Evolutionary conservation across 192 early-diverging fungal species (phyloP), one percentile per base, ranked within the genome.

Genomic region (Coemansia sp.): DNA sequence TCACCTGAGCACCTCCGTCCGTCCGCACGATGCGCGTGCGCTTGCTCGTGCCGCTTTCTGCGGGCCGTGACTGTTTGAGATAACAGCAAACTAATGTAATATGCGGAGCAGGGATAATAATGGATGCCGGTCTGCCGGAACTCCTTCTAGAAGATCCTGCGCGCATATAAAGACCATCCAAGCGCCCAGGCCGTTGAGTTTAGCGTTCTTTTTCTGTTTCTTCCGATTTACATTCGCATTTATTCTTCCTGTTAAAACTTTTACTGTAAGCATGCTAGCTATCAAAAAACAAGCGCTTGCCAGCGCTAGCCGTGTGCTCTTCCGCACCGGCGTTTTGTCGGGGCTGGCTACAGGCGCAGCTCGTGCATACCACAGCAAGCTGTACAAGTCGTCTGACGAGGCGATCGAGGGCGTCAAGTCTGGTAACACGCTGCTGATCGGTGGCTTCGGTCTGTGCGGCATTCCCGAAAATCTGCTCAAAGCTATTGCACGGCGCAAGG

Each of bases 381-480:
- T 90, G 1, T 84, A 84, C 55, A 43, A 62, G 26, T 85, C 86
- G 3, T 82, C 87, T 1, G 84, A 75, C 29, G 83, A 87, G 60
- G 88, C 88, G 13, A 80, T 87, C 61, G 77, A 81, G 57, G 84
- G 85, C 52, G 85, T 88, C n/a, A 78, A 82, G 9, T 68, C 83
- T 1, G 80, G 79, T 39, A 78, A 82, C 39, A 89, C 85, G 10
- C 61, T 91, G 47, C 76, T 91, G 48, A 85, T 91, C 56, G 88
- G 88, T 29, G 88, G 88, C 9, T 89, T 89, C 66, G 88, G 88
- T 35, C 75, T 92, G 10, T 92, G 90, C 74, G 90, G 90, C 16
- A 92, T 92, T 67, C 90, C 90, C 41, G 88, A 90, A 75, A 89
- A 90, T 78, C 71, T 88, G 59, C 87, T 92, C 66, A 76, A 68